A percentile compares a stretch with the other conserved stretches of the same genome.
phyloP scores from a whole-genome alignment of 2,329 filamentous ascomycete species.

The Emergomyces orientalis region DNA sequence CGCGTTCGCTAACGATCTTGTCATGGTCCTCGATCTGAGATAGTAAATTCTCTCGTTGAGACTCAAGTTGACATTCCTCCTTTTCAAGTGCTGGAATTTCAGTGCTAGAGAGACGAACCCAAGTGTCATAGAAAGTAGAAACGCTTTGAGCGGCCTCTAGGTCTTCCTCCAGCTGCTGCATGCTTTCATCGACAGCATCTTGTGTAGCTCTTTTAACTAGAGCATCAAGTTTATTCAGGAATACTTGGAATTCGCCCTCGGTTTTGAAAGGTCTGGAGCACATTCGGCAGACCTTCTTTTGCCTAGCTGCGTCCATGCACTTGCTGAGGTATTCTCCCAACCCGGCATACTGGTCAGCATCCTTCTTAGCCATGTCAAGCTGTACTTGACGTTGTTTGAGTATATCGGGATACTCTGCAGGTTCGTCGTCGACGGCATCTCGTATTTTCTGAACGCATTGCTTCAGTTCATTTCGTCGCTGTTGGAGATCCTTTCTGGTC shows the following conservation, averaged over 20 bases:
- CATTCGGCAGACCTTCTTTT: slow-evolving; percentile 64
- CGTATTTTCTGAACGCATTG: slow-evolving; percentile 54
- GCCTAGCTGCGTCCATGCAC: slow-evolving; percentile 56
- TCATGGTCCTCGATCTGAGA: slow-evolving; percentile 60
- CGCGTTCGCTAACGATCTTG: slow-evolving; percentile 50
- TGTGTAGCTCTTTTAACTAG: slow-evolving; percentile 43
- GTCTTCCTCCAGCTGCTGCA: slow-evolving; percentile 53
- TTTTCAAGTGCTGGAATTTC: slow-evolving; percentile 63
- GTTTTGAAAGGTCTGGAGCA: slow-evolving; percentile 61
- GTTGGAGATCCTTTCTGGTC: slow-evolving; percentile 53
- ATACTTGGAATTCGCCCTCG: slow-evolving; percentile 50
- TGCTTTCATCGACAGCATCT: slow-evolving; percentile 52
- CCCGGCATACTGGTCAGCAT: slow-evolving; percentile 58
- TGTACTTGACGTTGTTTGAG: slow-evolving; percentile 44
- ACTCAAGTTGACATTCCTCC: slow-evolving; percentile 53
- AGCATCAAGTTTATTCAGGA: slow-evolving; percentile 58
- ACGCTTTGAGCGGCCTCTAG: slow-evolving; percentile 55
- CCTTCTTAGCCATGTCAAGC: slow-evolving; percentile 47
- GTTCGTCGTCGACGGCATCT: slow-evolving; percentile 47
- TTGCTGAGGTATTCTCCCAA: slow-evolving; percentile 62
- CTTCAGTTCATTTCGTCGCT: slow-evolving; percentile 54
- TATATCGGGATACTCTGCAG: slow-evolving; percentile 43
- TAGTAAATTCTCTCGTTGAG: slow-evolving; percentile 52
- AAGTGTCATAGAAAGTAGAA: slow-evolving; percentile 63
- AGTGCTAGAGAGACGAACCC: slow-evolving; percentile 53